A percentile compares a stretch with the other conserved stretches of the same genome.
Conservation (phyloP, 1,139 yeast genomes). For the Candida sp. region DNA sequence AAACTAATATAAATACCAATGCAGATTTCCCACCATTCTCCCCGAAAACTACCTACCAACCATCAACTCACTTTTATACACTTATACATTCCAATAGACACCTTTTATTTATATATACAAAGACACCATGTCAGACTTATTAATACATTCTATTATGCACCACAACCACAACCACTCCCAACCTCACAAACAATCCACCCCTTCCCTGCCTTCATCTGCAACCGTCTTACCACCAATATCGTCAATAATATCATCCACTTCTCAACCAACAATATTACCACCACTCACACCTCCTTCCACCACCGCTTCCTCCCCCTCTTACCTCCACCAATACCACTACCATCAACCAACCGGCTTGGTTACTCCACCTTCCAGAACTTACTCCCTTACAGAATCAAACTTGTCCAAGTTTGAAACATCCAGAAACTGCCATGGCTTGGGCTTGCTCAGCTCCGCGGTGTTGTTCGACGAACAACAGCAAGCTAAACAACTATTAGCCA, state of each 20-base stretch:
- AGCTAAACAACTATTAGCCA: neutral
- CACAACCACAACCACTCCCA: conserved; percentile 5
- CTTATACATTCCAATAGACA: no score
- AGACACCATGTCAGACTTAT: conserved; percentile 23
- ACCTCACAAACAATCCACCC: no score
- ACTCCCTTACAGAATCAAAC: conserved; percentile 15
- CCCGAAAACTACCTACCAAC: no score
- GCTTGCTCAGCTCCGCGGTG: conserved; percentile 17
- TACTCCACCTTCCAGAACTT: conserved; percentile 4
- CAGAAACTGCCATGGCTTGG: conserved; percentile 16
- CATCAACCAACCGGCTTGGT: conserved; percentile 3
- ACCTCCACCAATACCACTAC: conserved; percentile 1
- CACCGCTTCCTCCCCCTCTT: neutral
- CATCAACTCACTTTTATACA: no score
- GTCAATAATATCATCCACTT: conserved; percentile 4
- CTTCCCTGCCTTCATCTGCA: neutral
- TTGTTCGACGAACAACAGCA: conserved; percentile 12
- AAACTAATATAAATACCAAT: neutral
- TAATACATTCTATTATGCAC: conserved; percentile 40
- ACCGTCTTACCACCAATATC: conserved; percentile 13
- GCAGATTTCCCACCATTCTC: neutral
- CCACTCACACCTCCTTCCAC: conserved; percentile 4
- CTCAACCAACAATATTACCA: conserved; percentile 4
- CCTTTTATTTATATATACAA: neutral
- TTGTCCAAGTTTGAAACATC: conserved; percentile 14